Evolutionary conservation across 345 rosid genomes (phyloP).

Genomic region (Zanthoxylum bungeanum): DNA sequence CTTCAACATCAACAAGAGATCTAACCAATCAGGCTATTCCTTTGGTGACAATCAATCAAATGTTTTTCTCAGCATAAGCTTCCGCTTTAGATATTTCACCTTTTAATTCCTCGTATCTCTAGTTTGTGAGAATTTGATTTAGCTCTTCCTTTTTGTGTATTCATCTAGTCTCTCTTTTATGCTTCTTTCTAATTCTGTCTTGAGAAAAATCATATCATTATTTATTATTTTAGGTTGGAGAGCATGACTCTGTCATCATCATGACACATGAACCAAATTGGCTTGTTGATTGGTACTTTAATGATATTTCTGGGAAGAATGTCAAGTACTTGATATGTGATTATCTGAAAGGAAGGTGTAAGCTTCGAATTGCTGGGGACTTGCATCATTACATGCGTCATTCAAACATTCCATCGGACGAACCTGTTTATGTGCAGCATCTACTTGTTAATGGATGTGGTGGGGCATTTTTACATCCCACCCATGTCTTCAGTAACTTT

Average conservation of each 20-base stretch:
- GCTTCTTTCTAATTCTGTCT: background rate
- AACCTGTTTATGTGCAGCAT: conserved; percentile 74
- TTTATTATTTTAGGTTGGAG: conserved; percentile 54
- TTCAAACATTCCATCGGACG: conserved; percentile 72
- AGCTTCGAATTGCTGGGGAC: conserved; percentile 94
- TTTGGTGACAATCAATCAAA: background rate
- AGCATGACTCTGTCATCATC: conserved; percentile 72
- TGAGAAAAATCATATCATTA: background rate
- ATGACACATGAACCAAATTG: conserved; percentile 96
- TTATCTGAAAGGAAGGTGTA: conserved; percentile 85
- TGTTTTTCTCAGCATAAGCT: background rate
- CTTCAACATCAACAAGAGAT: background rate
- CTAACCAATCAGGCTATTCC: background rate
- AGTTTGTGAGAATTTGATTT: background rate
- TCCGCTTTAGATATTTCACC: background rate
- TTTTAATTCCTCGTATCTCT: background rate
- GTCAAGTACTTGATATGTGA: conserved; percentile 77
- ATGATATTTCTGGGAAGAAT: conserved; percentile 69
- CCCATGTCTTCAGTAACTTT: conserved; percentile 87
- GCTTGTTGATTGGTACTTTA: conserved; percentile 99
- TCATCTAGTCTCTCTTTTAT: background rate
- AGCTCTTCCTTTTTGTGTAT: background rate
- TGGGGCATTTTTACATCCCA: conserved; percentile 98
- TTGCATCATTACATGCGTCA: conserved; percentile 99
- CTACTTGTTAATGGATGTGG: conserved; percentile 97